Percentiles rank a stretch among this genome's conserved stretches.
These are phyloP conservation scores for Aspergillus fijiensis DNA, from an alignment of 2,329 filamentous ascomycete species.

Conservation along the genomic window DNA sequence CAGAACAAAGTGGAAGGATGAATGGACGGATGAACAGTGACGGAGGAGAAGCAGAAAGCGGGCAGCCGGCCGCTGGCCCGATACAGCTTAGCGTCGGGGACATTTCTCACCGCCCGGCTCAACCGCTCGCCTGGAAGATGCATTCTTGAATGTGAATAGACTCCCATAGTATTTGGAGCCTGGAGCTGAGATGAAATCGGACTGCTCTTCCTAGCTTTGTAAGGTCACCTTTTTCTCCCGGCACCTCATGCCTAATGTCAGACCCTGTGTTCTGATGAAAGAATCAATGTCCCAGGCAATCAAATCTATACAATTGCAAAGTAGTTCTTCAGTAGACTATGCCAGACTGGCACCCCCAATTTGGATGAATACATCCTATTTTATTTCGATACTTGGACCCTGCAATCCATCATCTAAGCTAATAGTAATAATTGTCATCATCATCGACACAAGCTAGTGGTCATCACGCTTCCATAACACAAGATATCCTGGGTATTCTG, in stretches of 20 bases:
- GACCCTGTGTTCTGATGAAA: background rate
- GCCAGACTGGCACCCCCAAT: no score
- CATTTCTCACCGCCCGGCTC: constrained; percentile 16
- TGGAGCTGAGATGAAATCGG: no score
- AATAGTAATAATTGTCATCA: background rate
- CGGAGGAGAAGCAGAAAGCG: constrained; percentile 22
- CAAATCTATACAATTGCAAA: background rate
- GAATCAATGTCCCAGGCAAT: background rate
- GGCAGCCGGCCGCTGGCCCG: constrained; percentile 17
- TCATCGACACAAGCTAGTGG: constrained; percentile 10
- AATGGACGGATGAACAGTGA: constrained; percentile 8
- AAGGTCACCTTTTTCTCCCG: no score
- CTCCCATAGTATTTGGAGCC: no score
- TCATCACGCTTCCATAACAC: constrained; percentile 18
- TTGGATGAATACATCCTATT: background rate
- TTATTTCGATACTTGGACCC: background rate
- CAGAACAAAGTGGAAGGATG: background rate
- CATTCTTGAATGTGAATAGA: no score
- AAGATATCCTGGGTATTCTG: constrained; percentile 35
- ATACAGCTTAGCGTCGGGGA: constrained; percentile 23
- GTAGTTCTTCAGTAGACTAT: no score
- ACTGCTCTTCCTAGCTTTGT: no score
- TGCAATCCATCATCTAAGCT: constrained; percentile 13
- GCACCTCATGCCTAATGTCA: background rate
- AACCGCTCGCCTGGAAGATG: background rate